Base-by-base conservation (phyloP, 2,329 filamentous ascomycete species). In the Piedraia hortae region DNA sequence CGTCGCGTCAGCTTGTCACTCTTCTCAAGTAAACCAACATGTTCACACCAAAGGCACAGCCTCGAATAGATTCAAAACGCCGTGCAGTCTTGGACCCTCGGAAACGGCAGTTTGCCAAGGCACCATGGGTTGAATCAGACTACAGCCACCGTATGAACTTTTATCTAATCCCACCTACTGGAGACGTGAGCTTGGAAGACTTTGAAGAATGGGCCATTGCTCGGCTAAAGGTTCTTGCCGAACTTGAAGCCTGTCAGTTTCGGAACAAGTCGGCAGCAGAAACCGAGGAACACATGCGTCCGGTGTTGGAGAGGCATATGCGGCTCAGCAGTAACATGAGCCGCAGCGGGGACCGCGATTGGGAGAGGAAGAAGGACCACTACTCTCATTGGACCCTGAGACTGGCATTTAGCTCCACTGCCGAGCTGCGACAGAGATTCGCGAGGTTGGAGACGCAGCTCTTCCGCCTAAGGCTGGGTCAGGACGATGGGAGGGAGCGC, bases 181-280 rank as follows among this genome's bases (percentile, higher is more conserved):
- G 73, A 21, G 85, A 97, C 41, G 85, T 97, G 35, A 89, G 77
- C 0, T 64, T 97, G 18, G 85, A 97, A 42, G 69, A 97, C 42
- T 97, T 97, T 38, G 85, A 97, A 44, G 78, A 90, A 59, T 97
- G 85, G 85, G 85, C 80, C 6, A 93, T 97, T 38, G 74, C 89
- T 38, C 59, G 85, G 26, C 46, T 97, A 32, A 69, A 77, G 49
- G 73, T 88, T 22, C 66, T 88, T 28, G 72, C 71, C 25, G 75
- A 88, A 45, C 56, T 97, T 24, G 85, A 97, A 54, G 69, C 78
- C 32, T 93, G 85, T 47, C 80, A 75, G 11, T 91, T 91, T 51
- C 73, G 85, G 43, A 93, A 93, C 53, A 74, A 72, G 37, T 57
- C 67, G 10, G 62, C 64, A n/a, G 56, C 65, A 32, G 85, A 97